A percentile compares a stretch with the other conserved stretches of the same genome.
These are phyloP conservation scores for Crataegus laevigata DNA, from an alignment of 306 rosid species.

Conservation along the genomic window DNA sequence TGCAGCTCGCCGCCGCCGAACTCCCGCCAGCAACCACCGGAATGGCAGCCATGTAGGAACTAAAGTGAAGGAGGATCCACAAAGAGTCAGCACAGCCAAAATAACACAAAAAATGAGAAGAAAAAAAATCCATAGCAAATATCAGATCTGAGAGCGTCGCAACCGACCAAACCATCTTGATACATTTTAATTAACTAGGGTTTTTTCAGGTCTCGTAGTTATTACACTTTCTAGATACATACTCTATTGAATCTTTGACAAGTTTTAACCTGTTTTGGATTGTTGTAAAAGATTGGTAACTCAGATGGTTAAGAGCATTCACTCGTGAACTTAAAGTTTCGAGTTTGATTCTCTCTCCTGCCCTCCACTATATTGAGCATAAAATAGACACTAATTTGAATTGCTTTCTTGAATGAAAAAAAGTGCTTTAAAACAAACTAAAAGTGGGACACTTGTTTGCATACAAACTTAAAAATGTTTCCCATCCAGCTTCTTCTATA, in stretches of 20 bases:
- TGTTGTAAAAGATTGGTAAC: not conserved
- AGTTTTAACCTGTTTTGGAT: not conserved
- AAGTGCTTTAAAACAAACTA: too few relatives aligned
- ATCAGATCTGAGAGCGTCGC: too few relatives aligned
- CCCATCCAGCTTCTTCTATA: slow-evolving; percentile 14
- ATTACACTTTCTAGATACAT: not conserved
- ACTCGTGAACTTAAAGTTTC: not conserved
- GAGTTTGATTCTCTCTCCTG: not conserved
- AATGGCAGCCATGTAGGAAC: too few relatives aligned
- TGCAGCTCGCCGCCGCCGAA: too few relatives aligned
- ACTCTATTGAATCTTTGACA: not conserved
- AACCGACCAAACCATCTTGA: not conserved
- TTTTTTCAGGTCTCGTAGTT: not conserved
- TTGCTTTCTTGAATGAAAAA: too few relatives aligned
- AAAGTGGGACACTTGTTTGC: too few relatives aligned
- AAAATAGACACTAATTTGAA: not conserved
- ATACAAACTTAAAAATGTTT: too few relatives aligned
- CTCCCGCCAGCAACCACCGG: too few relatives aligned
- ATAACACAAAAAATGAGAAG: too few relatives aligned
- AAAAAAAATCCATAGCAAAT: too few relatives aligned
- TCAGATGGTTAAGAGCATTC: not conserved
- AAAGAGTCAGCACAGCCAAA: too few relatives aligned
- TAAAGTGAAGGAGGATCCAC: too few relatives aligned
- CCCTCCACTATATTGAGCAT: not conserved
- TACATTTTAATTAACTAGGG: not conserved